A percentile compares a stretch with the other conserved stretches of the same genome.
Evolutionary conservation across 1,284 basidiomycete species (phyloP).

Genomic region (Trichosporon inkin): DNA sequence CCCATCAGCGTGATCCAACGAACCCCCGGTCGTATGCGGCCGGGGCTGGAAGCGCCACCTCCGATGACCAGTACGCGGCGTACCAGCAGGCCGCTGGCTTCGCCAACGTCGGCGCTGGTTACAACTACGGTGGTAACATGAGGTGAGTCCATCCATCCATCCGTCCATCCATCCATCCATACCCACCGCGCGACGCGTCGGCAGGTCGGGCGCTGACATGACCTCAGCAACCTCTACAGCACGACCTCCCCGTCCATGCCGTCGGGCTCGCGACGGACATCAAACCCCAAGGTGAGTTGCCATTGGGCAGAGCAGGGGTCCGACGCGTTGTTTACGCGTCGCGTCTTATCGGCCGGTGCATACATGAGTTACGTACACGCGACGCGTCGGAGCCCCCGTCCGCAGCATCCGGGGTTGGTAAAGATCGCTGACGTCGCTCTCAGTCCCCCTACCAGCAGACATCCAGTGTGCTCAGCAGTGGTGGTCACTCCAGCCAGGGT

Average conservation of each 20-base stretch:
- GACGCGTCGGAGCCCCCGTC: slow-evolving; percentile 24
- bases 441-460: slow-evolving; percentile 24
- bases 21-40: slow-evolving; percentile 36
- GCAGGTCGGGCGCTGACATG: slow-evolving; percentile 9
- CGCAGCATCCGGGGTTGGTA: slow-evolving; percentile 21
- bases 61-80: slow-evolving; percentile 26
- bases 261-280: slow-evolving; percentile 31
- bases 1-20: slow-evolving; percentile 31
- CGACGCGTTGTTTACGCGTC: slow-evolving; percentile 4
- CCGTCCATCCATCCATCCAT: no score
- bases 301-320: slow-evolving; percentile 14
- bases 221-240: slow-evolving; percentile 24
- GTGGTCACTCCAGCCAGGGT: slow-evolving; percentile 1
- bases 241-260: slow-evolving; percentile 27
- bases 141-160: slow-evolving; percentile 24
- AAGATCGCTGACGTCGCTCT: slow-evolving; percentile 12
- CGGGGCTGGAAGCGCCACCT: slow-evolving; percentile 22
- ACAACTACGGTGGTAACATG: slow-evolving; percentile 24
- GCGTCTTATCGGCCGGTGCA: neutral
- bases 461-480: slow-evolving; percentile 5
- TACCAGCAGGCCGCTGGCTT: slow-evolving; percentile 24
- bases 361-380: slow-evolving; percentile 18
- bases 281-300: slow-evolving; percentile 26
- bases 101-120: slow-evolving; percentile 25
- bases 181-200: neutral